phyloP scores from a whole-genome alignment of 768 basidiomycete species.

The Boletus huronensis region DNA sequence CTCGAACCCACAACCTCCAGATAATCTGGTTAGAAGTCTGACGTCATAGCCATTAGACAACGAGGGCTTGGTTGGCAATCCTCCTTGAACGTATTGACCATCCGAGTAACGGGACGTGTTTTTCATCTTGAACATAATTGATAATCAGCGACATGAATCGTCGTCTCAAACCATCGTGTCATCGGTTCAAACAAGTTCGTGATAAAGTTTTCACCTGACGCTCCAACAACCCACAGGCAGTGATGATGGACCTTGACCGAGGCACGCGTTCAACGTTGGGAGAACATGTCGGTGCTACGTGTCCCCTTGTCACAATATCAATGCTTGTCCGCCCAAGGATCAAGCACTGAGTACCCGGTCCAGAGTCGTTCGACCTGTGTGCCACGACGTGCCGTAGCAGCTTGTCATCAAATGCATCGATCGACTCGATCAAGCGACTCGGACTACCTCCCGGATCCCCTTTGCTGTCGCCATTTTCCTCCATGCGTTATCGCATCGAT shows the following conservation, averaged over 20 bases:
- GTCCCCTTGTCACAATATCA: not conserved
- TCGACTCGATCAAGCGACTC: not conserved
- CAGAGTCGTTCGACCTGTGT: not conserved
- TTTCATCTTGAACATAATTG: not conserved
- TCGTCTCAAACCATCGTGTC: no score
- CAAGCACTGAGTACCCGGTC: not conserved
- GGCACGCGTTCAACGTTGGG: not conserved
- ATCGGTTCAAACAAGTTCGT: not conserved
- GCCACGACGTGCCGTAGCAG: not conserved
- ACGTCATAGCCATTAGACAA: conserved; percentile 92
- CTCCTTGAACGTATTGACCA: not conserved
- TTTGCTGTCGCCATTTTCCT: not conserved
- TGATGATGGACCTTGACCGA: not conserved
- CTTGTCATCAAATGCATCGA: not conserved
- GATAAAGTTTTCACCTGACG: no score
- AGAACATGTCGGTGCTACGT: not conserved
- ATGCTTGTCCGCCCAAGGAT: conserved; percentile 7
- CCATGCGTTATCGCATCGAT: conserved; percentile 13
- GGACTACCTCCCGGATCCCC: not conserved
- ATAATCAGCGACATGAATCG: no score
- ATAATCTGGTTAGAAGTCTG: conserved; percentile 83
- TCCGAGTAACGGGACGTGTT: not conserved
- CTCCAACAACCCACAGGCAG: not conserved
- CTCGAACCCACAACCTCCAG: conserved; percentile 88
- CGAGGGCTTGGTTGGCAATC: conserved; percentile 46